These are phyloP conservation scores for Ustilago xerochloae DNA, from an alignment of 1,284 basidiomycete genomes.

Conservation along the genomic window DNA sequence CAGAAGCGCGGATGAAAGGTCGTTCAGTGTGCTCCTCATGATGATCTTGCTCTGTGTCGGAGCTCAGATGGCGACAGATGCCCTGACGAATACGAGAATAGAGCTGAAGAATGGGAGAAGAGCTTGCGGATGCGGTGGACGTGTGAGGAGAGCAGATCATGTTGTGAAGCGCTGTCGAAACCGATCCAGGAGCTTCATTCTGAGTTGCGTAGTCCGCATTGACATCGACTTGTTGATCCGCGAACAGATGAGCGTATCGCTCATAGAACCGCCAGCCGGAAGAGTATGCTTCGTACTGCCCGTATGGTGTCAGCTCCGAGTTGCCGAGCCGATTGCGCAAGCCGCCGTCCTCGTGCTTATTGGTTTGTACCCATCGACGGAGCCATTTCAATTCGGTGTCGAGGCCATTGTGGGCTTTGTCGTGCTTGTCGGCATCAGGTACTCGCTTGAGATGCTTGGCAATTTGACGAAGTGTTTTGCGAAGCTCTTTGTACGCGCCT, in stretches of 20 bases:
- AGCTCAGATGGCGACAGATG: constrained; percentile 3
- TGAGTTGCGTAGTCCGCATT: constrained; percentile 22
- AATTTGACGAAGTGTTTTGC: constrained; percentile 38
- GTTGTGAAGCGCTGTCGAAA: too few relatives aligned
- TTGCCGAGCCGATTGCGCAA: constrained; percentile 42
- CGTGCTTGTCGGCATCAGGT: constrained; percentile 1
- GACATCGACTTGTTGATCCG: constrained; percentile 15
- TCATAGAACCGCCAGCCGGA: constrained; percentile 43
- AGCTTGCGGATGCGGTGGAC: neutral
- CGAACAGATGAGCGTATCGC: constrained; percentile 34
- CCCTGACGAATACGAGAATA: constrained; percentile 3
- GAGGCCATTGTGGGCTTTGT: constrained; percentile 9
- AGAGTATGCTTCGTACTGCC: constrained; percentile 42
- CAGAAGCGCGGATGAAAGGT: constrained; percentile 42
- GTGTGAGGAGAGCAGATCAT: neutral
- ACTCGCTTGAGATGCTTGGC: constrained; percentile 41
- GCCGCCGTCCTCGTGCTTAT: constrained; percentile 39
- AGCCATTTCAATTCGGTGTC: constrained; percentile 36
- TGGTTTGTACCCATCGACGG: constrained; percentile 25
- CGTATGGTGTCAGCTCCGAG: constrained; percentile 44
- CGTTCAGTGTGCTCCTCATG: neutral
- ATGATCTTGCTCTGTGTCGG: neutral
- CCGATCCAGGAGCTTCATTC: neutral
- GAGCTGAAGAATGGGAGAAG: neutral
- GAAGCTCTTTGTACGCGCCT: constrained; percentile 37